Percentiles rank a stretch among this genome's conserved stretches.
Evolutionary conservation across 768 basidiomycete species (phyloP).

Genomic region (Psilocybe subaeruginosa): DNA sequence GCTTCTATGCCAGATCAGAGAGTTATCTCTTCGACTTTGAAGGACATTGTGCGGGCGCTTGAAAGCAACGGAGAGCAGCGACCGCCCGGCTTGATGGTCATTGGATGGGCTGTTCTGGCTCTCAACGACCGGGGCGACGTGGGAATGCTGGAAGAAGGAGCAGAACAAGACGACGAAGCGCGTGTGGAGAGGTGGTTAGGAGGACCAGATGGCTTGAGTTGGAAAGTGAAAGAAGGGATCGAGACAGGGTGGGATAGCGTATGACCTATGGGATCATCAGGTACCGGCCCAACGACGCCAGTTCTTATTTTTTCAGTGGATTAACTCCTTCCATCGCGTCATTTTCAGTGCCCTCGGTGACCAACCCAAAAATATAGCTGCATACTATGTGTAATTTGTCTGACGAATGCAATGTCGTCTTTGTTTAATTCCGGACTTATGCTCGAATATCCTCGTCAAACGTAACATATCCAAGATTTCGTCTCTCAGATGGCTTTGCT

Average conservation of each 20-base stretch:
- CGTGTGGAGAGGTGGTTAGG: conserved; percentile 66
- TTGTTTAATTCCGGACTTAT: conserved; percentile 10
- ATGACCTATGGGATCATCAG: conserved; percentile 18
- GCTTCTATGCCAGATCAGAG: conserved; percentile 95
- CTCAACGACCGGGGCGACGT: conserved; percentile 74
- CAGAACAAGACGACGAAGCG: conserved; percentile 39
- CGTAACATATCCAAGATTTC: background rate
- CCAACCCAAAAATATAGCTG: background rate
- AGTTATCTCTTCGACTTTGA: conserved; percentile 77
- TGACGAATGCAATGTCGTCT: conserved; percentile 4
- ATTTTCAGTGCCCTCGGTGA: background rate
- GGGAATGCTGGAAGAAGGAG: conserved; percentile 65
- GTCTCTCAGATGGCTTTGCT: background rate
- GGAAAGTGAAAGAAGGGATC: conserved; percentile 71
- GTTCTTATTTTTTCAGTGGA: background rate
- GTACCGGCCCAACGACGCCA: conserved; percentile 11
- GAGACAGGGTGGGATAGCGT: conserved; percentile 40
- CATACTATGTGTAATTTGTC: conserved; percentile 2
- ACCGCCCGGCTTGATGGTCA: conserved; percentile 94
- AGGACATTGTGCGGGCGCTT: conserved; percentile 69
- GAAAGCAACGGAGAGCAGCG: conserved; percentile 82
- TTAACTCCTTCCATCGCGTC: background rate
- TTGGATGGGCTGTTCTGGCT: conserved; percentile 90
- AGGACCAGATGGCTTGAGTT: conserved; percentile 45
- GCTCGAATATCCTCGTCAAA: conserved; percentile 7